Evolutionary conservation across 108 stramenopile species (phyloP), one percentile per base, ranked within the genome.

Genomic region (Fistulifera solaris): DNA sequence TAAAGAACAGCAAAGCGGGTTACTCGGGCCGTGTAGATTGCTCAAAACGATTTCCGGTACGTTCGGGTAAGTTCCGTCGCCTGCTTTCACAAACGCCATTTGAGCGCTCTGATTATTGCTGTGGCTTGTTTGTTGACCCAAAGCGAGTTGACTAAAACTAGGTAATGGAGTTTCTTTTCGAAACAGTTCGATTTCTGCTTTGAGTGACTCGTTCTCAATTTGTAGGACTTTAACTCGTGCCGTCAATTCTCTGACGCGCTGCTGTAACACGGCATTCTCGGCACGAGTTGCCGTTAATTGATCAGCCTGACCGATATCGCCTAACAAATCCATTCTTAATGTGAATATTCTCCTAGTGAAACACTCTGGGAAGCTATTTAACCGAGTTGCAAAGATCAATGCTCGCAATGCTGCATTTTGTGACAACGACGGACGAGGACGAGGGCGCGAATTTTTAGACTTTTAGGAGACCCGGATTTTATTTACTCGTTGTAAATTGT

Each of bases 321-420:
- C 89, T 43, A 90, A 61, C 5, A 90, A 68, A 67, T 90, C 89
- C 89, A 90, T 90, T 27, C 19, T 66, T n/a, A n/a, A n/a, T n/a
- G 35, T 13, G 12, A 31, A 26, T 16, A 51, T 8, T 35, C 8
- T 35, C 31, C 6, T 35, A 6, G 8, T 6, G 31, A 35, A 35
- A 35, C 31, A 35, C 3, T 35, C 8, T 35, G 3, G 8, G 8
- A 35, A 35, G 31, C 31, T 6, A 35, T 6, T 8, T 3, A 35
- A 35, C 3, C 31, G 31, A 35, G 8, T 35, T n/a, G n/a, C n/a
- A n/a, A n/a, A n/a, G n/a, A n/a, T n/a, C n/a, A n/a, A n/a, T n/a
- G n/a, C n/a, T n/a, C n/a, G n/a, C n/a, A n/a, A n/a, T n/a, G n/a
- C n/a, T n/a, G n/a, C n/a, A n/a, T n/a, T n/a, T n/a, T n/a, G n/a